phyloP scores from a whole-genome alignment of 192 early-diverging fungal species.

The Coemansia sp. region DNA sequence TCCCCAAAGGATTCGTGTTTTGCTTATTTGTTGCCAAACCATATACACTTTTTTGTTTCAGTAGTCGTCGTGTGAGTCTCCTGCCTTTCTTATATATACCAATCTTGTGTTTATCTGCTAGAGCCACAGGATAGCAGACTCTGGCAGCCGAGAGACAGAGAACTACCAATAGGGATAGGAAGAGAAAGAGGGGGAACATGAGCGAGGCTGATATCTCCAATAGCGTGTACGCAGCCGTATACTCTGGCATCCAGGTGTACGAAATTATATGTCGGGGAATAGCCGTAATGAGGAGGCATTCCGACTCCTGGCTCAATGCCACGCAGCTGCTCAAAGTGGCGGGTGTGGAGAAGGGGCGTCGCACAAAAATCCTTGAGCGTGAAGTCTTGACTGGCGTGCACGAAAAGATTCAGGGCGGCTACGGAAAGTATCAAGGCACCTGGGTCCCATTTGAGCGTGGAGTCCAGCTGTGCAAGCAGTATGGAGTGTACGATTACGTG shows the following conservation, averaged over 20 bases:
- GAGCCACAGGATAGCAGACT: neutral
- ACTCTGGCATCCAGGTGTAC: constrained; percentile 94
- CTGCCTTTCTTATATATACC: neutral
- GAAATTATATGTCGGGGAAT: constrained; percentile 83
- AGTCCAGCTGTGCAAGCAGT: constrained; percentile 76
- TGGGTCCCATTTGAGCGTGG: constrained; percentile 87
- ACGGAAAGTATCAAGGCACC: constrained; percentile 97
- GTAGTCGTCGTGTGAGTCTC: neutral
- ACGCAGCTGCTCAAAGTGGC: constrained; percentile 99
- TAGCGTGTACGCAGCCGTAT: constrained; percentile 81
- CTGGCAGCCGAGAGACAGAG: neutral
- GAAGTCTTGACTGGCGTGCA: constrained; percentile 85
- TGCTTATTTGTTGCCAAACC: neutral
- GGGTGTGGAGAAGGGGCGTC: constrained; percentile 85
- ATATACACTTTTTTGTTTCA: neutral
- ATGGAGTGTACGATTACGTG: constrained; percentile 72
- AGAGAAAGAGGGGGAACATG: constrained; percentile 15
- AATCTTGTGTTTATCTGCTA: neutral
- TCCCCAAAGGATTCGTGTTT: neutral
- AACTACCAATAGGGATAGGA: neutral
- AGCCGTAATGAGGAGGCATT: constrained; percentile 75
- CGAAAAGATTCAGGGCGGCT: constrained; percentile 98
- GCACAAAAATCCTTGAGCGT: constrained; percentile 92
- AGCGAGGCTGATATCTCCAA: constrained; percentile 10
- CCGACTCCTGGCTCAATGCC: constrained; percentile 93